phyloP scores from a whole-genome alignment of 306 rosid genomes.

The Quercus agrifolia region DNA sequence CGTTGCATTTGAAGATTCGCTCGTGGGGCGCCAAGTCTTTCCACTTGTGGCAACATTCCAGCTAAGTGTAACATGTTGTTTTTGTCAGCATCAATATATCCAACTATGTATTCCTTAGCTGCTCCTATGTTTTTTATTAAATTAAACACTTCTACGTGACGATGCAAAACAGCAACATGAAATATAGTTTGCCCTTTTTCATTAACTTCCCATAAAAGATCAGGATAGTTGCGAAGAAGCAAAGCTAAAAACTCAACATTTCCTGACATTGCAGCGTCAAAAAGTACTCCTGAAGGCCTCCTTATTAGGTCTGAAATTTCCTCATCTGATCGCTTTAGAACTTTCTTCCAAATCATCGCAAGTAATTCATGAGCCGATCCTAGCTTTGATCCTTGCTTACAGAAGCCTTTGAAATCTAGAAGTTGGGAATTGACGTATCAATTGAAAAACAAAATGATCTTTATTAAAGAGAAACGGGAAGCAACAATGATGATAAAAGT shows the following conservation, averaged over 20 bases:
- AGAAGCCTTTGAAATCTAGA: not conserved
- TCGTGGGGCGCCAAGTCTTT: no score
- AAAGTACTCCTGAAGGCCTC: not conserved
- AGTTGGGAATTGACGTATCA: not conserved
- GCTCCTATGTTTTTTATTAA: not conserved
- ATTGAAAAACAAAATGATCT: no score
- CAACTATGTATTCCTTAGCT: not conserved
- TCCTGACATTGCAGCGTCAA: constrained; percentile 2
- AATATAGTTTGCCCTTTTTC: not conserved
- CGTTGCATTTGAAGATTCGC: no score
- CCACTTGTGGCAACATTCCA: no score
- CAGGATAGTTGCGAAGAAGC: not conserved
- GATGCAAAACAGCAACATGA: not conserved
- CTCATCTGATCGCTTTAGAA: not conserved
- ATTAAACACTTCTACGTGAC: not conserved
- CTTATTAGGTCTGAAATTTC: not conserved
- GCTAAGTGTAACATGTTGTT: not conserved
- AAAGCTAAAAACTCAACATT: not conserved
- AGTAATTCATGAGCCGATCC: no score
- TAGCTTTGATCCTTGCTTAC: not conserved
- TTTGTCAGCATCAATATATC: not conserved
- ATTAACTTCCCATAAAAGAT: not conserved
- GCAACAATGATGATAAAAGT: no score
- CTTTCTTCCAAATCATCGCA: not conserved
- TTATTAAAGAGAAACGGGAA: not conserved